phyloP scores from a whole-genome alignment of 2,329 filamentous ascomycete genomes.

The Xenoacremonium recifei region DNA sequence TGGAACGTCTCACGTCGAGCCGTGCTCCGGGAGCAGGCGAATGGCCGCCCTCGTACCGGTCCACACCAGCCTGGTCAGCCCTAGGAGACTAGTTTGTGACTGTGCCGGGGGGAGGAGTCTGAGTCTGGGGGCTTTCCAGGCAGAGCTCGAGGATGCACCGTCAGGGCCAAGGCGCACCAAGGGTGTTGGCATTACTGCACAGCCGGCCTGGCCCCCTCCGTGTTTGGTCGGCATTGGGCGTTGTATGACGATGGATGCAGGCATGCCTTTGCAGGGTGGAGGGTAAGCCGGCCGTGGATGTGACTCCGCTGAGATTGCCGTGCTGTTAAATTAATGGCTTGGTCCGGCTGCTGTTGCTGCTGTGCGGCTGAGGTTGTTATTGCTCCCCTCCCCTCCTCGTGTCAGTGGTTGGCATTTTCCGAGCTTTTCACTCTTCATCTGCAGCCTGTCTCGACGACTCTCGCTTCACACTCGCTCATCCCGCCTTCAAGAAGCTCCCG shows the following conservation, averaged over 20 bases:
- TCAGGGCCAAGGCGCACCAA: too few species aligned
- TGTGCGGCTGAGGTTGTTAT: too few species aligned
- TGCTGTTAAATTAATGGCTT: not conserved
- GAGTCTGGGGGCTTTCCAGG: not conserved
- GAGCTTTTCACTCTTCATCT: not conserved
- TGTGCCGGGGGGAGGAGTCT: not conserved
- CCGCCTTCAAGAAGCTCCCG: not conserved
- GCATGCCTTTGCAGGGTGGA: too few species aligned
- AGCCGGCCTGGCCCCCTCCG: slow-evolving; percentile 6
- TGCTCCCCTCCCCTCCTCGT: too few species aligned
- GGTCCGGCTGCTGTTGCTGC: not conserved
- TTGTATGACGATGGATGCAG: too few species aligned
- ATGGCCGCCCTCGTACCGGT: slow-evolving; percentile 3
- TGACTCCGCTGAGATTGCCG: not conserved
- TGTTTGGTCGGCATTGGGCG: not conserved
- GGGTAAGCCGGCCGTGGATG: not conserved
- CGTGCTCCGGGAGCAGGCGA: too few species aligned
- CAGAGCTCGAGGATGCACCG: too few species aligned
- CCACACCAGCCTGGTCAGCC: slow-evolving; percentile 19
- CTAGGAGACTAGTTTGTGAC: slow-evolving; percentile 19
- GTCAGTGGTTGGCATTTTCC: too few species aligned
- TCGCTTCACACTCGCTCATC: not conserved
- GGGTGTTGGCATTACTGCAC: too few species aligned
- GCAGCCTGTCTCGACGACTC: slow-evolving; percentile 3
- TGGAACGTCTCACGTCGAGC: too few species aligned